A percentile compares a stretch with the other conserved stretches of the same genome.
phyloP scores from a whole-genome alignment of 2,329 filamentous ascomycete genomes.

The Teratosphaeria zuluensis region DNA sequence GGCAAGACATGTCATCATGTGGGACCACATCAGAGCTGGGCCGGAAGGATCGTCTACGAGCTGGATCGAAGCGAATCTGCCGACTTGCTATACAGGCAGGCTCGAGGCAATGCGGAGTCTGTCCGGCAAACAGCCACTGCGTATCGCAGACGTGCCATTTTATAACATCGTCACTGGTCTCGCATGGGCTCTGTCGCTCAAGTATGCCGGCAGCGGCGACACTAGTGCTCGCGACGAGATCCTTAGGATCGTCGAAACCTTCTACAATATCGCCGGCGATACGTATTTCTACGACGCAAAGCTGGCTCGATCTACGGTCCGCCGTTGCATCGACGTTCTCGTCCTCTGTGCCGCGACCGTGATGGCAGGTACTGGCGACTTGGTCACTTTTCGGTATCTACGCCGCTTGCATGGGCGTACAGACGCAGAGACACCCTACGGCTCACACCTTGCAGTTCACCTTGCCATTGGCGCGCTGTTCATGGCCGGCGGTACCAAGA shows the following conservation, averaged over 20 bases:
- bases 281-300: slow-evolving; percentile 64
- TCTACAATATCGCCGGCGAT: slow-evolving; percentile 19
- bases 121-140: slow-evolving; percentile 36
- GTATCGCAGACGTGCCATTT: slow-evolving; percentile 78
- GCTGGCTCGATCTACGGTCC: slow-evolving; percentile 69
- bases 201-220: slow-evolving; percentile 44
- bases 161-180: slow-evolving; percentile 87
- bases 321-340: slow-evolving; percentile 84
- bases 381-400: slow-evolving; percentile 73
- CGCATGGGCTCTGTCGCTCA: slow-evolving; percentile 55
- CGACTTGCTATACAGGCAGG: slow-evolving; percentile 54
- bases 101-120: slow-evolving; percentile 40
- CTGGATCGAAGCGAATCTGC: slow-evolving; percentile 71
- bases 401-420: slow-evolving; percentile 81
- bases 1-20: slow-evolving; percentile 84
- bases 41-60: slow-evolving; percentile 17
- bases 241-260: slow-evolving; percentile 64
- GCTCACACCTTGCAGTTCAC: slow-evolving; percentile 86
- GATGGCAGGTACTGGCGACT: slow-evolving; percentile 92
- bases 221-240: slow-evolving; percentile 67
- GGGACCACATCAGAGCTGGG: slow-evolving; percentile 57
- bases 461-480: slow-evolving; percentile 87
- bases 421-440: slow-evolving; percentile 76
- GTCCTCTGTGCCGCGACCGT: slow-evolving; percentile 75
- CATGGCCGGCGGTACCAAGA: slow-evolving; percentile 83